phyloP scores from a whole-genome alignment of 495 filamentous ascomycete species.

The Margaritispora aquatica region DNA sequence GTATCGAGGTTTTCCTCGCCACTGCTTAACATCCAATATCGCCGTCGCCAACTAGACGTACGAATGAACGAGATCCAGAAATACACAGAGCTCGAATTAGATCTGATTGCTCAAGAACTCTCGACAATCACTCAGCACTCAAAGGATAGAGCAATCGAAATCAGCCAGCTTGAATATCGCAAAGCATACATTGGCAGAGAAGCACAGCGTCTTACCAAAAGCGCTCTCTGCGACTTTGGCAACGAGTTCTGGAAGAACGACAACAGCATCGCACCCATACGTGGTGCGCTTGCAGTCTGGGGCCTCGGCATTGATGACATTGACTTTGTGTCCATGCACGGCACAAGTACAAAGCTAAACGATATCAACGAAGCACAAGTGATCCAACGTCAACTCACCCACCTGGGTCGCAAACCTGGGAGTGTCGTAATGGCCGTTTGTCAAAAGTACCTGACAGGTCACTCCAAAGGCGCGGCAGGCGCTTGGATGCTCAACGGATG shows the following conservation, averaged over 20 bases:
- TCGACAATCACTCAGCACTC: no score
- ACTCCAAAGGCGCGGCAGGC: constrained; percentile 96
- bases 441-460: constrained; percentile 97
- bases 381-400: constrained; percentile 87
- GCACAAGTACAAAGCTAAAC: constrained; percentile 95
- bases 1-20: constrained; percentile 83
- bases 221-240: constrained; percentile 60
- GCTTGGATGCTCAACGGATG: constrained; percentile 99
- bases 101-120: no score
- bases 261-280: constrained; percentile 70
- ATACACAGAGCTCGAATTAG: no score
- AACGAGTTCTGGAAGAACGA: constrained; percentile 80
- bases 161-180: no score
- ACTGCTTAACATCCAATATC: constrained; percentile 89
- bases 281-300: constrained; percentile 91
- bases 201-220: constrained; percentile 39
- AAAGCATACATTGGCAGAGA: constrained; percentile 64
- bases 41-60: constrained; percentile 81
- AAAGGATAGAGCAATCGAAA: no score
- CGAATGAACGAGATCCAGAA: no score
- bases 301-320: constrained; percentile 96
- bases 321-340: constrained; percentile 86
- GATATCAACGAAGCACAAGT: constrained; percentile 98
- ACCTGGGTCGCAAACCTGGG: constrained; percentile 88
- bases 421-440: constrained; percentile 92